Base-by-base conservation (phyloP, 148 eudicot genomes). In the Chenopodium formosanum region DNA sequence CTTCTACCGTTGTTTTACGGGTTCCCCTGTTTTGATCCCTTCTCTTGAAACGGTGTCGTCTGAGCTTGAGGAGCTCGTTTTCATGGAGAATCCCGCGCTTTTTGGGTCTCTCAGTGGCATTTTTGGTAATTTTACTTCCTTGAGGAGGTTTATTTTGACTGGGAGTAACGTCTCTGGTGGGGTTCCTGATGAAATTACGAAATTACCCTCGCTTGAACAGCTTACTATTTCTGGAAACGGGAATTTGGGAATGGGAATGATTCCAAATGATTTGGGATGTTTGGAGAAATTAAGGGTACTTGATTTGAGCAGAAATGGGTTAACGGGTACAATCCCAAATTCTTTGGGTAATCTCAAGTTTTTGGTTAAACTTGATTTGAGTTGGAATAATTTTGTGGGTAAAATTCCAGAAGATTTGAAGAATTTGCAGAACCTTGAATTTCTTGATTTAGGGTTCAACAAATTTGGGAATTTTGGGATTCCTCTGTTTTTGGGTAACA, bases 1-100 rank as follows among this genome's bases (percentile, higher is more conserved):
- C 82, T 93, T 94, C 89, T 93, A 93, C 87, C 86, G 89, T 44
- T 94, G 98, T 79, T 94, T 93, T 85, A 88, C 90, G 2, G 25
- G 40, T 3, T 63, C 27, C 19, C 72, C 84, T 31, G 91, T 88
- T 73, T 29, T 66, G 0, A 40, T 94, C 10, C 91, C 91, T 0
- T 76, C 73, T 32, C 75, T 90, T 62, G 70, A 81, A 9, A 32
- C 20, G 0, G 4, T 74, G 7, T 67, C 4, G 52, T 80, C 85
- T 7, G 83, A 83, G 27, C 44, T 94, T 1, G 95, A 94, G 75
- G 97, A 94, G 86, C 74, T 94, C 17, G 88, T 93, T 12, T 90
- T 91, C 73, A 53, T 94, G 3, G 97, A 94, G 47, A 91, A 91
- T 84, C 89, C 95, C 0, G 75, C 87, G 31, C 80, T 94, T 16